Percentiles rank a stretch among this genome's conserved stretches.
Conservation (phyloP, 169 alveolate genomes). For the Besnoitia besnoiti region DNA sequence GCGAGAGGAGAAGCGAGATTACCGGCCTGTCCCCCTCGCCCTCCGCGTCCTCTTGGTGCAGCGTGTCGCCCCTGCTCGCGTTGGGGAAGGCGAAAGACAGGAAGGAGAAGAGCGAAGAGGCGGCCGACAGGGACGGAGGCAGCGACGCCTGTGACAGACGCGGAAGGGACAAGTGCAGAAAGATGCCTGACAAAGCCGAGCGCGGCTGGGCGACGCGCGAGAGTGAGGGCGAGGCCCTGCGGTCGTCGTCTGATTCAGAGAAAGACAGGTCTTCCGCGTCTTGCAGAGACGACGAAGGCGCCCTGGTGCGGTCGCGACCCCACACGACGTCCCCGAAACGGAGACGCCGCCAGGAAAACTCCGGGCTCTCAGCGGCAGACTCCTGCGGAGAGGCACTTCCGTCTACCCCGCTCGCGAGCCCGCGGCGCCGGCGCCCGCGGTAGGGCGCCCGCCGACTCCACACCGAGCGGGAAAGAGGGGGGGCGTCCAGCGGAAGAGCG, state of each 20-base stretch:
- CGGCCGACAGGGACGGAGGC: background rate
- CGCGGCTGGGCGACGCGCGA: background rate
- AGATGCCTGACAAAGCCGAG: too few relatives aligned
- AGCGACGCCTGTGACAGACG: background rate
- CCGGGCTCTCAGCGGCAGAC: too few relatives aligned
- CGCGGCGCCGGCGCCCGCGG: background rate
- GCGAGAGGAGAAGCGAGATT: background rate
- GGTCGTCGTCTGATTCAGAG: background rate
- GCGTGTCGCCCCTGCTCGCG: background rate
- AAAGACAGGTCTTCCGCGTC: background rate
- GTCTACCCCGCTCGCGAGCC: background rate
- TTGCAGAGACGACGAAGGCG: background rate
- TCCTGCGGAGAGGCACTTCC: background rate
- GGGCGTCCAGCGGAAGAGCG: too few relatives aligned
- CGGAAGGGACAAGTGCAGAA: background rate
- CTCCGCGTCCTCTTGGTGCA: background rate
- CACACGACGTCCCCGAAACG: background rate
- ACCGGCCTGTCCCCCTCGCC: too few relatives aligned
- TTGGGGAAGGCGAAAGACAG: background rate
- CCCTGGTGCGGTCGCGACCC: too few relatives aligned
- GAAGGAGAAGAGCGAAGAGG: background rate
- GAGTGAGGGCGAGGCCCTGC: background rate
- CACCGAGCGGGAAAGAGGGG: background rate
- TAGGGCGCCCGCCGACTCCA: background rate
- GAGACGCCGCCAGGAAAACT: background rate